These are phyloP conservation scores for Hypholoma sublateritium DNA, from an alignment of 768 basidiomycete species.

Conservation along the genomic window DNA sequence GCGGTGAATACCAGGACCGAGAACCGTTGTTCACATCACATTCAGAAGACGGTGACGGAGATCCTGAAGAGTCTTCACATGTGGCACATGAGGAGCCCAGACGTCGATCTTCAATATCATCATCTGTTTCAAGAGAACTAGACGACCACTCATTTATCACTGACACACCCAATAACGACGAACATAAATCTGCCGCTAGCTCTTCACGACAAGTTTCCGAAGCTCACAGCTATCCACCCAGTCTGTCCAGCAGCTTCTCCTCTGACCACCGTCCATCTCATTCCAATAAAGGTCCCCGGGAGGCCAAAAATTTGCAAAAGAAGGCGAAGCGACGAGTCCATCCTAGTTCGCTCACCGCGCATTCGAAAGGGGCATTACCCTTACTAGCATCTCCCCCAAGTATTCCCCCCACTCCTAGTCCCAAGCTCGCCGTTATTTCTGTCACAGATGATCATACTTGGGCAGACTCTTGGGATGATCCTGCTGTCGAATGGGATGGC, in stretches of 20 bases:
- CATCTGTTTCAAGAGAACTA: slow-evolving; percentile 16
- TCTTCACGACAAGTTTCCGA: slow-evolving; percentile 31
- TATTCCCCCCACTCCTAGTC: slow-evolving; percentile 17
- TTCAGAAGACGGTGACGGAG: slow-evolving; percentile 56
- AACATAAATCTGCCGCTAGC: slow-evolving; percentile 40
- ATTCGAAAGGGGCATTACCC: slow-evolving; percentile 5
- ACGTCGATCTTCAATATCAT: slow-evolving; percentile 33
- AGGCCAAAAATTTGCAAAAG: slow-evolving; percentile 30
- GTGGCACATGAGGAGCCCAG: slow-evolving; percentile 50
- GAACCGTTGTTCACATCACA: slow-evolving; percentile 63
- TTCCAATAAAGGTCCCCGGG: slow-evolving; percentile 22
- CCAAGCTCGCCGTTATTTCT: slow-evolving; percentile 1
- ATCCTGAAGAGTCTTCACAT: slow-evolving; percentile 38
- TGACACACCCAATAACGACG: slow-evolving; percentile 29
- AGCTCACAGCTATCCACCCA: slow-evolving; percentile 66
- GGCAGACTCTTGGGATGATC: slow-evolving; percentile 54
- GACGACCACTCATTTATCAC: slow-evolving; percentile 27
- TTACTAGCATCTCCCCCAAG: neutral
- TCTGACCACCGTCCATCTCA: slow-evolving; percentile 32
- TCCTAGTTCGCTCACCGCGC: slow-evolving; percentile 9
- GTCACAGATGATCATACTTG: slow-evolving; percentile 28
- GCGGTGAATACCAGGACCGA: slow-evolving; percentile 39
- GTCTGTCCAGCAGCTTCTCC: slow-evolving; percentile 41
- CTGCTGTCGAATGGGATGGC: slow-evolving; percentile 54
- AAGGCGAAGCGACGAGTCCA: slow-evolving; percentile 38